Evolutionary conservation across 805 yeast genomes (phyloP).

Genomic region (Candida easanensis): DNA sequence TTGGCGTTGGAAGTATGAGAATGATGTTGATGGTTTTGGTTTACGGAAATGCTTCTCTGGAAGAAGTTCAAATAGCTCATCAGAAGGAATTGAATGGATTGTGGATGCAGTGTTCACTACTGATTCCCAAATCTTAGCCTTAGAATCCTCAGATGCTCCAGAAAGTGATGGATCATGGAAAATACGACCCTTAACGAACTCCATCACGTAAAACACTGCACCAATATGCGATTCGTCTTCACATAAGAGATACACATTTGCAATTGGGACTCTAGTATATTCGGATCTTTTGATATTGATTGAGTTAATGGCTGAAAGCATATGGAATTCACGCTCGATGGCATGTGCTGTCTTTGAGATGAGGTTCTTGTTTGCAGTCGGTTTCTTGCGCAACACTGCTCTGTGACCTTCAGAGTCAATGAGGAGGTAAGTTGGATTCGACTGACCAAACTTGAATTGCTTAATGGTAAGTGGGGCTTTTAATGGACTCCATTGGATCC

Average conservation of each 20-base stretch:
- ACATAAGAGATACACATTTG: slow-evolving; percentile 48
- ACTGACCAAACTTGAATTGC: slow-evolving; percentile 62
- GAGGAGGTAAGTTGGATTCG: slow-evolving; percentile 58
- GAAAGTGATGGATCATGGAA: slow-evolving; percentile 50
- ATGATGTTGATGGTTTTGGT: slow-evolving; percentile 18
- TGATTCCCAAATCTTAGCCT: slow-evolving; percentile 43
- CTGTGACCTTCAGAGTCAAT: slow-evolving; percentile 37
- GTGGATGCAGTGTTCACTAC: slow-evolving; percentile 46
- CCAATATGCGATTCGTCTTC: slow-evolving; percentile 55
- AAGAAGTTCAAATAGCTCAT: slow-evolving; percentile 37
- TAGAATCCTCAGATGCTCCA: slow-evolving; percentile 28
- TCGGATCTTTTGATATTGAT: slow-evolving; percentile 21
- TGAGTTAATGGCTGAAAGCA: slow-evolving; percentile 38
- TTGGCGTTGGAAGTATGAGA: slow-evolving; percentile 52
- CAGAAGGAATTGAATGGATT: slow-evolving; percentile 49
- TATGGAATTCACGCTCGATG: slow-evolving; percentile 56
- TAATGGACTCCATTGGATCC: slow-evolving; percentile 21
- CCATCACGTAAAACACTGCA: slow-evolving; percentile 58
- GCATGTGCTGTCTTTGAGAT: slow-evolving; percentile 59
- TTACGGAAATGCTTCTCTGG: slow-evolving; percentile 41
- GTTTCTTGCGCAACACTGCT: slow-evolving; percentile 56
- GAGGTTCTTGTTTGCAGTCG: slow-evolving; percentile 46
- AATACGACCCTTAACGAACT: slow-evolving; percentile 53
- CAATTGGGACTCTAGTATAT: slow-evolving; percentile 46
- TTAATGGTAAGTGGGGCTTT: slow-evolving; percentile 34